Percentiles rank a stretch among this genome's conserved stretches.
These are phyloP conservation scores for Trichoderma harzianum DNA, from an alignment of 2,329 filamentous ascomycete species.

Conservation along the genomic window DNA sequence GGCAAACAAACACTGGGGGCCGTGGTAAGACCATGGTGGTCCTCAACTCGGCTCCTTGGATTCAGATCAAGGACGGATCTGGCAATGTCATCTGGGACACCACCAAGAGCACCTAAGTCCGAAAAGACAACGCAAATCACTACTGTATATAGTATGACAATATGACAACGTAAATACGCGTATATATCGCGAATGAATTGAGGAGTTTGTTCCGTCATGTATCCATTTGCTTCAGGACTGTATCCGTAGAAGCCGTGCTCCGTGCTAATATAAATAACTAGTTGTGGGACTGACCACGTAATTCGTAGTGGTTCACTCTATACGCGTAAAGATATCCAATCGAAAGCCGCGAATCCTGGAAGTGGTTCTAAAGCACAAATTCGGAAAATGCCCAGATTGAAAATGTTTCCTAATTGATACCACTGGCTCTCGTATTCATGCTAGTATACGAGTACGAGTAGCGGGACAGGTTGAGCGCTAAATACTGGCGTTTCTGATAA, in stretches of 20 bases:
- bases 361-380: neutral
- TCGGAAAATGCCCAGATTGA: neutral
- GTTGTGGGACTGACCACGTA: neutral
- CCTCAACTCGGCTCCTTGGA: constrained; percentile 20
- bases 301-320: neutral
- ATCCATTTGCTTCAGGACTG: neutral
- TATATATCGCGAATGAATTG: neutral
- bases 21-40: constrained; percentile 17
- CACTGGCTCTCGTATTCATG: neutral
- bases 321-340: neutral
- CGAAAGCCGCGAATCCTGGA: neutral
- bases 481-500: neutral
- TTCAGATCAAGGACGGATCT: constrained; percentile 21
- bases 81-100: constrained; percentile 23
- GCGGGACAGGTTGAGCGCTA: neutral
- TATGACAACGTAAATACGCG: neutral
- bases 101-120: constrained; percentile 15
- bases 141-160: neutral
- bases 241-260: neutral
- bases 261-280: neutral
- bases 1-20: constrained; percentile 19
- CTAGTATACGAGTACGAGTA: neutral
- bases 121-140: neutral
- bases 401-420: neutral
- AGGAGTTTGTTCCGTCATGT: neutral